Evolutionary conservation across 2,329 filamentous ascomycete genomes (phyloP).

Genomic region (Tolypocladium nubicola): DNA sequence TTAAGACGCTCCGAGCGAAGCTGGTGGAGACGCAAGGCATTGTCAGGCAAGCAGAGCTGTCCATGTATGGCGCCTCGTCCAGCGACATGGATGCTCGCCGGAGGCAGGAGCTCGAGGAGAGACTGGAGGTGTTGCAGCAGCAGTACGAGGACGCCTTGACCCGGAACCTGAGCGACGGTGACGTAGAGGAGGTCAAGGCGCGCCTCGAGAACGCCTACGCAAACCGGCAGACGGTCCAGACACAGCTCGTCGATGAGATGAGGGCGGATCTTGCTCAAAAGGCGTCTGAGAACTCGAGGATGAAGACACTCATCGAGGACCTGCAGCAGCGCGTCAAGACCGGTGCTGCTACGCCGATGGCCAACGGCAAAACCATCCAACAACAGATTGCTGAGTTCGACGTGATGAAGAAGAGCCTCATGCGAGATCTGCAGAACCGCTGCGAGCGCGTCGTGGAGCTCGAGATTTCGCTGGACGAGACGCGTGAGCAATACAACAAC

Average conservation of each 20-base stretch:
- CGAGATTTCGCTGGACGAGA: slow-evolving; percentile 95
- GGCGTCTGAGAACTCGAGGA: slow-evolving; percentile 69
- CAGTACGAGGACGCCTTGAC: slow-evolving; percentile 79
- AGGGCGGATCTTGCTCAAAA: slow-evolving; percentile 67
- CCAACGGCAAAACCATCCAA: slow-evolving; percentile 83
- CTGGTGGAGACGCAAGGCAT: slow-evolving; percentile 86
- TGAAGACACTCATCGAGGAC: slow-evolving; percentile 72
- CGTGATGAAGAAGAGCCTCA: slow-evolving; percentile 98
- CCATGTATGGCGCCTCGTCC: slow-evolving; percentile 60
- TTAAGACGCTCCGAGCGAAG: slow-evolving; percentile 65
- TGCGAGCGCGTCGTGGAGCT: slow-evolving; percentile 97
- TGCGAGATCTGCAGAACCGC: slow-evolving; percentile 96
- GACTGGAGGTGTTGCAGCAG: slow-evolving; percentile 61
- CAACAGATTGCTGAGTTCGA: slow-evolving; percentile 99
- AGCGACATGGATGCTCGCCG: slow-evolving; percentile 56
- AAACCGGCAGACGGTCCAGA: slow-evolving; percentile 62
- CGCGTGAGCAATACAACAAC: slow-evolving; percentile 97
- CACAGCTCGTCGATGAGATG: slow-evolving; percentile 64
- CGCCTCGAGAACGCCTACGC: slow-evolving; percentile 68
- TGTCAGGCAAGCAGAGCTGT: slow-evolving; percentile 84
- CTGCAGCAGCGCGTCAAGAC: slow-evolving; percentile 65
- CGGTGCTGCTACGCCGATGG: slow-evolving; percentile 45
- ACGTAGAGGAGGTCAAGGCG: slow-evolving; percentile 76
- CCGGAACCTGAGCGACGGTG: slow-evolving; percentile 64
- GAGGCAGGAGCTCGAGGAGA: slow-evolving; percentile 65